phyloP scores from a whole-genome alignment of 2,329 filamentous ascomycete species.

The Ascochyta rabiei region DNA sequence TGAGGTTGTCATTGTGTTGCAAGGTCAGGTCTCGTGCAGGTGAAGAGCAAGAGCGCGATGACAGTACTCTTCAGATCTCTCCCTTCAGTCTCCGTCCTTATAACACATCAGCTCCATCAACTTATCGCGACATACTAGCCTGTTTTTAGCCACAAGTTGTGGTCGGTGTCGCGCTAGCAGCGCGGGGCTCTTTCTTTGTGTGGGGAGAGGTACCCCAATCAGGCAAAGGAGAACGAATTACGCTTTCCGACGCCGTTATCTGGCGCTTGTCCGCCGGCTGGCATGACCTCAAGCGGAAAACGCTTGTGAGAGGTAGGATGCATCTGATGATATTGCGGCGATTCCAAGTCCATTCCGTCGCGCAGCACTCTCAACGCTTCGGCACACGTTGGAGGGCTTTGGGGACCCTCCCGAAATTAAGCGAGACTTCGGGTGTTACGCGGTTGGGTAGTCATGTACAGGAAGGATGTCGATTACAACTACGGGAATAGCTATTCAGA shows the following conservation, averaged over 20 bases:
- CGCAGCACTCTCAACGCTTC: neutral
- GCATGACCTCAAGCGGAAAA: slow-evolving; percentile 33
- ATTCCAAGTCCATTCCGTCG: slow-evolving; percentile 11
- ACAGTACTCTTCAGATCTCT: slow-evolving; percentile 9
- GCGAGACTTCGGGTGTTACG: slow-evolving; percentile 6
- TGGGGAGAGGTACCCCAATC: slow-evolving; percentile 36
- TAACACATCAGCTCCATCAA: slow-evolving; percentile 11
- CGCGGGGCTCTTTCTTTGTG: slow-evolving; percentile 30
- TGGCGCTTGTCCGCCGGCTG: slow-evolving; percentile 26
- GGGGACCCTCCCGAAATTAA: slow-evolving; percentile 5
- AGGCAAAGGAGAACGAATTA: slow-evolving; percentile 37
- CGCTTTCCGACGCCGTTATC: slow-evolving; percentile 29
- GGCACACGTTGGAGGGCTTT: neutral
- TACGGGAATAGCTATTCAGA: neutral
- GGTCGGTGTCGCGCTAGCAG: slow-evolving; percentile 19
- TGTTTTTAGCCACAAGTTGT: slow-evolving; percentile 29
- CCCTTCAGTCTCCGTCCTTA: slow-evolving; percentile 27
- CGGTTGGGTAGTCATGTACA: slow-evolving; percentile 9
- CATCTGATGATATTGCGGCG: slow-evolving; percentile 27
- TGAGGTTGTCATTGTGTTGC: slow-evolving; percentile 35
- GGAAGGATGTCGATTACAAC: neutral
- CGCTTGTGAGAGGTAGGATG: slow-evolving; percentile 3
- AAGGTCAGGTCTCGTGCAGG: slow-evolving; percentile 21
- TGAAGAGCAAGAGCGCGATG: slow-evolving; percentile 19
- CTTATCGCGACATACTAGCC: slow-evolving; percentile 22